Conservation (phyloP, 2,329 filamentous ascomycete species). For the Botrytis byssoidea region DNA sequence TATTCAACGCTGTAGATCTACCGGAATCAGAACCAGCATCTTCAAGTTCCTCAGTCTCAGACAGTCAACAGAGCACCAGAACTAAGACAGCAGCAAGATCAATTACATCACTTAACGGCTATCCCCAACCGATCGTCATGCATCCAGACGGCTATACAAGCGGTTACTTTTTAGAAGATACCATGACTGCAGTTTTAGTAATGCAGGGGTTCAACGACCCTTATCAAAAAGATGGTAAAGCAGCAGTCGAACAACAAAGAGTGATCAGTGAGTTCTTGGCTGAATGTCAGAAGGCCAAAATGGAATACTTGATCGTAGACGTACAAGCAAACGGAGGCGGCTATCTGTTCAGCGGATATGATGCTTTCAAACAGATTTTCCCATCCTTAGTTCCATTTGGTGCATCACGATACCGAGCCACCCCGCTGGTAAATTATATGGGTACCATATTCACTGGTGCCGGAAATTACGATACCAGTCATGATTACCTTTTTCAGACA, state of each 20-base stretch:
- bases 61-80: neutral
- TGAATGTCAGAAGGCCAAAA: constrained; percentile 13
- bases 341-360: constrained; percentile 46
- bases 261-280: constrained; percentile 18
- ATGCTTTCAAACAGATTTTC: constrained; percentile 46
- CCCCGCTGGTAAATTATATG: constrained; percentile 16
- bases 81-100: neutral
- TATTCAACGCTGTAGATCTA: constrained; percentile 23
- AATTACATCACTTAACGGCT: constrained; percentile 20
- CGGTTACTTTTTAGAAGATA: constrained; percentile 31
- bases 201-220: constrained; percentile 27
- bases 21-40: constrained; percentile 5
- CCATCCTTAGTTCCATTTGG: constrained; percentile 28
- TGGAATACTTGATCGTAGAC: constrained; percentile 46
- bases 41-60: constrained; percentile 5
- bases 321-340: constrained; percentile 60
- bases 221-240: constrained; percentile 23
- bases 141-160: constrained; percentile 23
- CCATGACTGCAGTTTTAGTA: constrained; percentile 27
- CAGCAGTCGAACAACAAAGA: constrained; percentile 5
- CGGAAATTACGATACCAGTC: neutral
- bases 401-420: constrained; percentile 43
- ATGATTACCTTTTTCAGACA: constrained; percentile 1
- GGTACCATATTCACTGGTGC: constrained; percentile 16
- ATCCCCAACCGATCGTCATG: constrained; percentile 25